Evolutionary conservation across 2,329 filamentous ascomycete species (phyloP), one percentile per base, ranked within the genome.

Genomic region (Beauveria sp.): DNA sequence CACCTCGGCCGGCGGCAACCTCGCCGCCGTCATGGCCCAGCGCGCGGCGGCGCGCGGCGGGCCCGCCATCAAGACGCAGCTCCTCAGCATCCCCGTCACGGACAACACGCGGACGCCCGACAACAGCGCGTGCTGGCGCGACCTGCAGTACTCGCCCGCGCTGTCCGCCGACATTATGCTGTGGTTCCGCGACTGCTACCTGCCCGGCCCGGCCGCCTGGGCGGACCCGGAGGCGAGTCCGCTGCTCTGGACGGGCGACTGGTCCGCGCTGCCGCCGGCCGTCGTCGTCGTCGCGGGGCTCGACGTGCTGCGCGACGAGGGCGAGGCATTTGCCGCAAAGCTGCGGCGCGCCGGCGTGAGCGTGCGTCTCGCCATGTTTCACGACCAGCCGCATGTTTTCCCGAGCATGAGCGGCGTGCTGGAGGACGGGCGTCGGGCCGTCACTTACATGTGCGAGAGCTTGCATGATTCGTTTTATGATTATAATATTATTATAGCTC

Each of bases 101-200:
- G 83, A 85, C 69, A 85, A 85, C 71, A 84, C 80, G 1, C 82
- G 82, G 7, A 72, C 72, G 16, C 60, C 62, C 0, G 40, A 60
- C 9, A 66, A 61, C 34, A 81, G 76, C 61, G 67, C 70, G 1
- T 79, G 80, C 3, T 86, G 80, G 75, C 73, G 70, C 18, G 75
- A 78, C 50, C 83, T 82, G 67, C 74, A 83, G 65, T 73, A 78
- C 66, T 76, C 78, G 0, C 77, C 82, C 0, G 80, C 82, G 0
- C 74, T 85, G 1, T 79, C 83, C 0, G 80, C 82, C 0, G 72
- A 72, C 3, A 85, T 85, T 69, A 86, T 86, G 83, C 68, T 82
- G 54, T 86, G 83, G 83, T 86, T 83, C 67, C 75, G 83, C n/a
- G 68, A 76, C 20, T 80, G 83, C 68, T 86, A 85, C 69, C 75